Evolutionary conservation across 2,329 filamentous ascomycete species (phyloP).

Genomic region (Fusarium sp.): DNA sequence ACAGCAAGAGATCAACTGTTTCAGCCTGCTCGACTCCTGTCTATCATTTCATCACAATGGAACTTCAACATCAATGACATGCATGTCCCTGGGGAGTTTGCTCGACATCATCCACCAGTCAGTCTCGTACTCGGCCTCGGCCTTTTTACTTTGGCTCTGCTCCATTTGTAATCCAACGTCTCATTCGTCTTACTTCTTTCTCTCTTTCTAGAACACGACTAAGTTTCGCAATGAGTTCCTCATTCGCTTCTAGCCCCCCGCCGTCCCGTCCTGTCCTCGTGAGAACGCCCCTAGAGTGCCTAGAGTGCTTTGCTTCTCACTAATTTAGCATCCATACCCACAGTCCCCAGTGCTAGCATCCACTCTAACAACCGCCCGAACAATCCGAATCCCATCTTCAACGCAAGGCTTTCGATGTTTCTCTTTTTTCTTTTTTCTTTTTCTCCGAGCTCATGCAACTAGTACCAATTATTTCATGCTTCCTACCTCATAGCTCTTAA

Average conservation of each 20-base stretch:
- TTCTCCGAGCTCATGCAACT: neutral
- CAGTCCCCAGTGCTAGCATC: slow-evolving; percentile 10
- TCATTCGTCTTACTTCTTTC: slow-evolving; percentile 20
- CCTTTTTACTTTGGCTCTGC: neutral
- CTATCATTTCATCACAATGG: slow-evolving; percentile 42
- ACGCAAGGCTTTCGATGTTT: slow-evolving; percentile 29
- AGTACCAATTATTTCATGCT: slow-evolving; percentile 4
- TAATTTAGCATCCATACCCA: neutral
- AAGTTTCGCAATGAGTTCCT: slow-evolving; percentile 32
- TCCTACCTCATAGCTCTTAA: slow-evolving; percentile 15
- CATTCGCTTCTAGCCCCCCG: slow-evolving; percentile 30
- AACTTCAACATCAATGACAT: slow-evolving; percentile 8
- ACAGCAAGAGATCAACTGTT: slow-evolving; percentile 38
- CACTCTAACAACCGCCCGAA: slow-evolving; percentile 31
- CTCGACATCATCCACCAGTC: slow-evolving; percentile 8
- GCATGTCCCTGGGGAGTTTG: neutral
- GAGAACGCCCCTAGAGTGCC: slow-evolving; percentile 1
- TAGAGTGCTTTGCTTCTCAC: neutral
- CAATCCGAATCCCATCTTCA: slow-evolving; percentile 32
- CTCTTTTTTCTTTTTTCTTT: neutral
- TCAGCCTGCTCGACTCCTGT: slow-evolving; percentile 42
- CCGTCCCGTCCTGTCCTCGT: slow-evolving; percentile 13
- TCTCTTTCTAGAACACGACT: slow-evolving; percentile 43
- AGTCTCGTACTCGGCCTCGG: neutral
- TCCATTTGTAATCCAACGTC: slow-evolving; percentile 40